A percentile compares a stretch with the other conserved stretches of the same genome.
Evolutionary conservation across 306 rosid genomes (phyloP).

Genomic region (Ormosia emarginata): DNA sequence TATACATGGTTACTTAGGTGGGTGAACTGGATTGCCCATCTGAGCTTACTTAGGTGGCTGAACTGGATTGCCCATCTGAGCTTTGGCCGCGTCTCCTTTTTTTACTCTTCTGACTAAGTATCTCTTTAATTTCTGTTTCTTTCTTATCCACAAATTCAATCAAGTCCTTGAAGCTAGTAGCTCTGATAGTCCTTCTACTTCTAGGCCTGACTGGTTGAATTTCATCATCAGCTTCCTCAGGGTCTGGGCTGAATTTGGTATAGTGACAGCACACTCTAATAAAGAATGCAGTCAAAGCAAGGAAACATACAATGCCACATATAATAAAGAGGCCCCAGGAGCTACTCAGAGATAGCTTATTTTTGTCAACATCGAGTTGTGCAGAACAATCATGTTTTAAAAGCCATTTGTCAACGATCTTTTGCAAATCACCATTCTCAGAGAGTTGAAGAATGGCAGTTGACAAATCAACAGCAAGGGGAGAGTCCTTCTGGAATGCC

Average conservation of each 20-base stretch:
- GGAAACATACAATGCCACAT: conserved; percentile 61
- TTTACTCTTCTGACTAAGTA: conserved; percentile 41
- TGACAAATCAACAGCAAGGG: conserved; percentile 87
- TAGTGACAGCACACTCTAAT: conserved; percentile 52
- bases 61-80: no score
- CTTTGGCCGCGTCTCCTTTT: conserved; percentile 28
- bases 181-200: not conserved
- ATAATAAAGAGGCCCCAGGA: conserved; percentile 94
- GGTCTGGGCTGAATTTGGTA: conserved; percentile 46
- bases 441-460: conserved; percentile 98
- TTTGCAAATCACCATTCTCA: conserved; percentile 92
- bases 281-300: conserved; percentile 55
- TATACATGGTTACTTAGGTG: conserved; percentile 13
- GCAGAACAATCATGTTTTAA: conserved; percentile 38
- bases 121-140: conserved; percentile 66
- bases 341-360: conserved; percentile 61
- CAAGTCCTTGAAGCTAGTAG: conserved; percentile 48
- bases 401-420: conserved; percentile 90
- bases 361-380: conserved; percentile 31
- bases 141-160: conserved; percentile 56
- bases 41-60: no score
- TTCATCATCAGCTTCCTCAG: conserved; percentile 32
- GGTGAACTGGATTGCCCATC: conserved; percentile 30
- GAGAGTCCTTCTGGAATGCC: conserved; percentile 98
- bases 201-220: conserved; percentile 22